phyloP scores from a whole-genome alignment of 371 early-diverging fungal species.

The Mucor circinelloides region DNA sequence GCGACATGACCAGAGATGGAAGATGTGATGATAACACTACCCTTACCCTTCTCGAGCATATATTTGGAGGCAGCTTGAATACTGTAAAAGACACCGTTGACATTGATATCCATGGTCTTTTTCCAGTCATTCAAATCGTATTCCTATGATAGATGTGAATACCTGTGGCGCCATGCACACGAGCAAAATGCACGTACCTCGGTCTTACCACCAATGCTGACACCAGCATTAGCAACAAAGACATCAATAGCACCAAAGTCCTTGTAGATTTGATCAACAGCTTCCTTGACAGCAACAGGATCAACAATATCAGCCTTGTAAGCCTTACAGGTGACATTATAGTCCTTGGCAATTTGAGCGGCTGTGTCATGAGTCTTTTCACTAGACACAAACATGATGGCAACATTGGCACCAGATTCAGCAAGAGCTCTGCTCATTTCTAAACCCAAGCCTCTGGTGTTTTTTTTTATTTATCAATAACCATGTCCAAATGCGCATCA shows the following conservation, averaged over 20 bases:
- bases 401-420: constrained; percentile 51
- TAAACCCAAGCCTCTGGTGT: constrained; percentile 42
- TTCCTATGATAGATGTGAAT: constrained; percentile 13
- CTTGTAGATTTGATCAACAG: constrained; percentile 40
- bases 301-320: constrained; percentile 47
- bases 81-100: constrained; percentile 50
- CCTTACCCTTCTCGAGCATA: constrained; percentile 46
- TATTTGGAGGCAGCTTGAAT: constrained; percentile 44
- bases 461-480: not conserved
- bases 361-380: constrained; percentile 44
- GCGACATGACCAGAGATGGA: constrained; percentile 49
- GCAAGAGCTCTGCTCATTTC: constrained; percentile 51
- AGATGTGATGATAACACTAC: constrained; percentile 48
- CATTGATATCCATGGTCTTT: constrained; percentile 48
- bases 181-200: constrained; percentile 27
- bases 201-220: constrained; percentile 34
- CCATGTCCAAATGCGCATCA: not conserved
- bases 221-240: constrained; percentile 55
- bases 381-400: constrained; percentile 50
- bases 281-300: constrained; percentile 27
- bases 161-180: not conserved
- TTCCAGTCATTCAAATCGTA: constrained; percentile 42
- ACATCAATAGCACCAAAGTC: constrained; percentile 51
- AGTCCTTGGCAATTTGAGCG: constrained; percentile 37
- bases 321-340: constrained; percentile 41